Evolutionary conservation across 192 early-diverging fungal species (phyloP), one percentile per base, ranked within the genome.

Genomic region (Dimargaris verticillata): DNA sequence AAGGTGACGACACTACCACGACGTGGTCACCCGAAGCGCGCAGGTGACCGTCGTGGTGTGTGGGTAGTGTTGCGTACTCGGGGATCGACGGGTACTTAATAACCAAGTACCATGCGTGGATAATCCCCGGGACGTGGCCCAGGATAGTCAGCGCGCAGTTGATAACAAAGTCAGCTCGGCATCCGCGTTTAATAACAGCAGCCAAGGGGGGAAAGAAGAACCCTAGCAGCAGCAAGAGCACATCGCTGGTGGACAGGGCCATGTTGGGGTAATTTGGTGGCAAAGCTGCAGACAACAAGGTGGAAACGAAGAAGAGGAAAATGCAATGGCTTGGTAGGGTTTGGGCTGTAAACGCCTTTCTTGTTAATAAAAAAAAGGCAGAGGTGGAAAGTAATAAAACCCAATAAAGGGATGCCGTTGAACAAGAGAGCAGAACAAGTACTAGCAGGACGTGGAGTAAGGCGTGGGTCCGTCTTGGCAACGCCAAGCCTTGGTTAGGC

Each of bases 111-210:
- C 72, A 79, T 26, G 80, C 78, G 53, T 83, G 83, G 29, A 83
- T 68, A 50, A 84, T 75, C 63, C 85, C 87, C 0, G 84, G 84
- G 38, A 88, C 66, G 60, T 63, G 83, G 24, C 84, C 84, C 29
- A 89, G 72, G 57, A 78, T 61, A 0, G 86, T 87, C 67, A 89
- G 72, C 15, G 68, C 38, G 60, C 88, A 74, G 72, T 88, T 88
- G 62, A 89, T 83, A 26, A 78, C 62, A 13, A 87, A 64, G 51
- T 84, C 84, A 26, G 25, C 42, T 15, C 62, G 62, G 67, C 72
- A 78, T 42, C 82, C 84, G 28, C 66, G 70, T 65, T 81, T 81
- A 50, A 87, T 66, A 48, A 80, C 72, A 26, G 83, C 85, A 24
- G 78, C 80, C 3, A 84, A 61, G 41, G 83, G 83, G 15, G 83